Percentiles rank a stretch among this genome's conserved stretches.
Evolutionary conservation across 441 rosid genomes (phyloP).

Genomic region (Aleurites moluccanus): DNA sequence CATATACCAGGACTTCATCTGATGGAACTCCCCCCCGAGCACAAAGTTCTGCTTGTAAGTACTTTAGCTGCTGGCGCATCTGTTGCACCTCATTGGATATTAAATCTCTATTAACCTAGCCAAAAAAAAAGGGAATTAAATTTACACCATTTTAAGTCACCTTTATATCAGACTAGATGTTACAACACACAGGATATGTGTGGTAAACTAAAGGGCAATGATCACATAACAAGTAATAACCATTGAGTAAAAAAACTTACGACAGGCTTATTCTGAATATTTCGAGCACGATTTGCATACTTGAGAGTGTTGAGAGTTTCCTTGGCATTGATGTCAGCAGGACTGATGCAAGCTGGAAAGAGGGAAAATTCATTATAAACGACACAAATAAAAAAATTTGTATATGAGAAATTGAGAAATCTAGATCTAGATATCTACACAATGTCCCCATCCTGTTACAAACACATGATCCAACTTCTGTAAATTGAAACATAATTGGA

Average conservation of each 20-base stretch:
- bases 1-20: conserved; percentile 76
- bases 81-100: conserved; percentile 91
- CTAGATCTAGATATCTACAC: background rate
- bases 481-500: background rate
- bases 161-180: background rate
- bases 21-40: conserved; percentile 75
- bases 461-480: background rate
- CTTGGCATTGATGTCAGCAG: conserved; percentile 97
- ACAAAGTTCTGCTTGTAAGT: conserved; percentile 93
- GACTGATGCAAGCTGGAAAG: conserved; percentile 89
- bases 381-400: background rate
- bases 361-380: background rate
- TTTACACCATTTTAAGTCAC: background rate
- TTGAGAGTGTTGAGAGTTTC: conserved; percentile 95
- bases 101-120: conserved; percentile 85
- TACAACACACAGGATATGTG: background rate
- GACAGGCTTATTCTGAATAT: conserved; percentile 92
- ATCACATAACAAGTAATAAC: background rate
- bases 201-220: background rate
- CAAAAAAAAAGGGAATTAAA: conserved; percentile 9
- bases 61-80: conserved; percentile 95
- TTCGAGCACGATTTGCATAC: conserved; percentile 99
- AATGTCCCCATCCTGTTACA: background rate
- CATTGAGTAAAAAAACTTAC: conserved; percentile 51
- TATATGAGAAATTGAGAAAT: background rate